phyloP scores from a whole-genome alignment of 352 stramenopile species.

The Pythium grandisporangium region DNA sequence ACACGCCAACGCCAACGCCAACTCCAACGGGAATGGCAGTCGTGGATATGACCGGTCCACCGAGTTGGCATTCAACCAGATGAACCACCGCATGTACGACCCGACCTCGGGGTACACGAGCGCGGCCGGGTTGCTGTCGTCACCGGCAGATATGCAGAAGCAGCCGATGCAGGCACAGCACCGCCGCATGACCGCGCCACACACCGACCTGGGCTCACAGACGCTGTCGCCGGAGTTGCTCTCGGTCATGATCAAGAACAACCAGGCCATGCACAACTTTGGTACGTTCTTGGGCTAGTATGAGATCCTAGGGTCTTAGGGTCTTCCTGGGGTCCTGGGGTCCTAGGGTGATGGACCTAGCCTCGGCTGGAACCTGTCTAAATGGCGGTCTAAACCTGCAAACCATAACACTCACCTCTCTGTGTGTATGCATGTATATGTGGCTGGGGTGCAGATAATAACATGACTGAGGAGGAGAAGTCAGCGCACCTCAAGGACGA shows the following conservation, averaged over 20 bases:
- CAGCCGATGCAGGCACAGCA: slow-evolving; percentile 15
- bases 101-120: slow-evolving; percentile 35
- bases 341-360: no score
- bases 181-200: slow-evolving; percentile 14
- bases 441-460: no score
- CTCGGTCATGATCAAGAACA: slow-evolving; percentile 76
- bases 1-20: slow-evolving; percentile 31
- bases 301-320: no score
- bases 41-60: slow-evolving; percentile 48
- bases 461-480: slow-evolving; percentile 76
- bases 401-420: no score
- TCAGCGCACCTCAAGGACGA: slow-evolving; percentile 74
- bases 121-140: slow-evolving; percentile 1
- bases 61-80: slow-evolving; percentile 56
- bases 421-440: slow-evolving; percentile 4
- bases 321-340: no score
- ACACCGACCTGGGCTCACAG: slow-evolving; percentile 52
- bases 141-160: slow-evolving; percentile 40
- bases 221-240: slow-evolving; percentile 76
- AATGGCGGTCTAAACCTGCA: no score
- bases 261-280: slow-evolving; percentile 34
- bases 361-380: no score
- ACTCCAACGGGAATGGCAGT: slow-evolving; percentile 11
- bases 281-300: slow-evolving; percentile 15
- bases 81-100: slow-evolving; percentile 60